A percentile compares a stretch with the other conserved stretches of the same genome.
Evolutionary conservation across 352 stramenopile species (phyloP).

Genomic region (Pythium plurisporium): DNA sequence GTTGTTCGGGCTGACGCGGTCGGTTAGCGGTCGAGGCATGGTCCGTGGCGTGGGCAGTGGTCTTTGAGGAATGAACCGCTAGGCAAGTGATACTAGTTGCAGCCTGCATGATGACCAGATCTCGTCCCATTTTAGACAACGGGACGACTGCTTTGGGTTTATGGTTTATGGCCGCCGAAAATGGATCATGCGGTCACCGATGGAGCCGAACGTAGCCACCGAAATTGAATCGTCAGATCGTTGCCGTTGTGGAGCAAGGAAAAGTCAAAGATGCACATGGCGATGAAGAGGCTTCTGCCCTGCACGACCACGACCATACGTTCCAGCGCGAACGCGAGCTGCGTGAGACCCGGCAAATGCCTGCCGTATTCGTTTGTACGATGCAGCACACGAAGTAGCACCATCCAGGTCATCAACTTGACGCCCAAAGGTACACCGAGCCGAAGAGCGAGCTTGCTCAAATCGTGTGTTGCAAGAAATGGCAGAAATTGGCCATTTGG

Average conservation of each 20-base stretch:
- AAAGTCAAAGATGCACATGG: conserved; percentile 1
- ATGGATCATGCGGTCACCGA: too few relatives aligned
- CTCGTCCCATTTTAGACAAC: too few relatives aligned
- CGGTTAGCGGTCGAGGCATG: too few relatives aligned
- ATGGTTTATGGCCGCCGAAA: too few relatives aligned
- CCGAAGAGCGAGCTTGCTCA: neutral
- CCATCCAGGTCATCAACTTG: neutral
- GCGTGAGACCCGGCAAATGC: neutral
- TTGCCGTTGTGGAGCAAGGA: conserved; percentile 12
- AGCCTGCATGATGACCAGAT: too few relatives aligned
- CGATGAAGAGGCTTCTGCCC: neutral
- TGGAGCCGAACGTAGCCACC: conserved; percentile 2
- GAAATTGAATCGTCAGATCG: conserved; percentile 7
- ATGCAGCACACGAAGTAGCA: neutral
- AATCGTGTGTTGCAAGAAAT: neutral
- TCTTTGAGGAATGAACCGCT: too few relatives aligned
- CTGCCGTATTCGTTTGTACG: neutral
- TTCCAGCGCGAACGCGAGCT: conserved; percentile 1
- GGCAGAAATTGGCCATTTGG: conserved; percentile 1
- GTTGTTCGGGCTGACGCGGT: too few relatives aligned
- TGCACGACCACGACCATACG: neutral
- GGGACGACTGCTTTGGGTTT: too few relatives aligned
- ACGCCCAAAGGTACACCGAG: neutral
- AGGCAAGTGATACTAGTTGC: too few relatives aligned
- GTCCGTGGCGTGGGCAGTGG: too few relatives aligned